These are phyloP conservation scores for Astrothelium macrocarpum DNA, from an alignment of 495 filamentous ascomycete genomes.

Conservation along the genomic window DNA sequence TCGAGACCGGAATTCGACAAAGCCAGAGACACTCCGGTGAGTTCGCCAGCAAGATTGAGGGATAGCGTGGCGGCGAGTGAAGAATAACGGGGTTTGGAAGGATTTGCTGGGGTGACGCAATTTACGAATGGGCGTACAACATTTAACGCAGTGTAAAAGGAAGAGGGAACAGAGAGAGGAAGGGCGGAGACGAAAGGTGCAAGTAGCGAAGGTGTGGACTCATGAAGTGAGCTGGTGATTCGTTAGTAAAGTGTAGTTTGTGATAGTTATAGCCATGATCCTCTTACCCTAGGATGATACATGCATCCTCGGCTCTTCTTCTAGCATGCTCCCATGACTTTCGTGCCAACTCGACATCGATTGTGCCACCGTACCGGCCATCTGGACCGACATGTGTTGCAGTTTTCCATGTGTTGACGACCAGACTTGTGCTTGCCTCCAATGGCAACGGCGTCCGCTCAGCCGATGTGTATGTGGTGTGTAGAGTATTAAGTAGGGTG, in stretches of 20 bases:
- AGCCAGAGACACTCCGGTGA: slow-evolving; percentile 64
- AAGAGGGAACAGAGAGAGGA: slow-evolving; percentile 63
- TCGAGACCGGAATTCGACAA: slow-evolving; percentile 85
- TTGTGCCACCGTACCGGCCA: slow-evolving; percentile 60
- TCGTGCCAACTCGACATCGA: slow-evolving; percentile 68
- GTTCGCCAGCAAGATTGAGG: slow-evolving; percentile 67
- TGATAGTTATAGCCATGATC: background rate
- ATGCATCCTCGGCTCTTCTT: slow-evolving; percentile 89
- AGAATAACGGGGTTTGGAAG: slow-evolving; percentile 70
- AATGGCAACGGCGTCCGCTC: slow-evolving; percentile 59
- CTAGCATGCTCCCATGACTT: slow-evolving; percentile 96
- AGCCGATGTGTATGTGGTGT: slow-evolving; percentile 75
- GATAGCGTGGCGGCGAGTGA: slow-evolving; percentile 72
- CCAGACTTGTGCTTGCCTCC: slow-evolving; percentile 84
- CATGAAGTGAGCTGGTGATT: slow-evolving; percentile 63
- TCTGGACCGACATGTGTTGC: slow-evolving; percentile 56
- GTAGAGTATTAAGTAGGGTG: slow-evolving; percentile 80
- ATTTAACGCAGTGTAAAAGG: slow-evolving; percentile 64
- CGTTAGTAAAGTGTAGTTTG: slow-evolving; percentile 15
- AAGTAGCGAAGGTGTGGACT: slow-evolving; percentile 76
- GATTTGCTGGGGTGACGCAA: slow-evolving; percentile 80
- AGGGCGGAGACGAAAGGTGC: slow-evolving; percentile 71
- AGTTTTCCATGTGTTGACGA: slow-evolving; percentile 91
- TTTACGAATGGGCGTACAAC: slow-evolving; percentile 77
- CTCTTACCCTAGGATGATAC: slow-evolving; percentile 74